Evolutionary conservation across 345 rosid species (phyloP).

Genomic region (Eucalyptus marginata): DNA sequence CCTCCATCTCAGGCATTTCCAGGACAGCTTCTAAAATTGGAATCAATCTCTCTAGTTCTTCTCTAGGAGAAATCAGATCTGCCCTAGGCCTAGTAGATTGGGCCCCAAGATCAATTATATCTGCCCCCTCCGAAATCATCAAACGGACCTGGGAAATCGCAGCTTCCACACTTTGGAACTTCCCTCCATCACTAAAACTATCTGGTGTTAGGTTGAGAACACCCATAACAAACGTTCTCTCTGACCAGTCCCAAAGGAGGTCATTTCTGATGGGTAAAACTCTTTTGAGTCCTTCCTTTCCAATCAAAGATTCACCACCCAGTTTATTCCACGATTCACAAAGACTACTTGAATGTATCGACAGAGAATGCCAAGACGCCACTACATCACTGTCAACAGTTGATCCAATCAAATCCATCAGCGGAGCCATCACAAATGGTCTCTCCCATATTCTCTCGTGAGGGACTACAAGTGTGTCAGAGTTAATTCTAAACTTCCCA

Average conservation of each 20-base stretch:
- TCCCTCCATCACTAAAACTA: conserved; percentile 94
- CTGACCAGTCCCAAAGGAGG: conserved; percentile 77
- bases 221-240: conserved; percentile 71
- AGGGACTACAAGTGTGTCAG: conserved; percentile 55
- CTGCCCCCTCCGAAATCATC: conserved; percentile 76
- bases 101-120: conserved; percentile 80
- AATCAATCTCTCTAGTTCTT: conserved; percentile 63
- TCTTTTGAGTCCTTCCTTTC: conserved; percentile 66
- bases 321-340: conserved; percentile 61
- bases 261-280: conserved; percentile 59
- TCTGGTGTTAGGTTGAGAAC: conserved; percentile 88
- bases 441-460: conserved; percentile 93
- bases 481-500: conserved; percentile 48
- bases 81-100: conserved; percentile 92
- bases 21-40: conserved; percentile 63
- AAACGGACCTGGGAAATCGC: conserved; percentile 57
- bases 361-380: conserved; percentile 73
- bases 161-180: conserved; percentile 46
- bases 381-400: conserved; percentile 53
- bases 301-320: conserved; percentile 69
- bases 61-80: conserved; percentile 44
- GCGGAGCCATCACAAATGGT: conserved; percentile 85
- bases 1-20: conserved; percentile 79
- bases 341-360: conserved; percentile 38
- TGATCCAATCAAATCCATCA: conserved; percentile 73